Evolutionary conservation across 2,329 filamentous ascomycete species (phyloP).

Genomic region (Catunica adiposa): DNA sequence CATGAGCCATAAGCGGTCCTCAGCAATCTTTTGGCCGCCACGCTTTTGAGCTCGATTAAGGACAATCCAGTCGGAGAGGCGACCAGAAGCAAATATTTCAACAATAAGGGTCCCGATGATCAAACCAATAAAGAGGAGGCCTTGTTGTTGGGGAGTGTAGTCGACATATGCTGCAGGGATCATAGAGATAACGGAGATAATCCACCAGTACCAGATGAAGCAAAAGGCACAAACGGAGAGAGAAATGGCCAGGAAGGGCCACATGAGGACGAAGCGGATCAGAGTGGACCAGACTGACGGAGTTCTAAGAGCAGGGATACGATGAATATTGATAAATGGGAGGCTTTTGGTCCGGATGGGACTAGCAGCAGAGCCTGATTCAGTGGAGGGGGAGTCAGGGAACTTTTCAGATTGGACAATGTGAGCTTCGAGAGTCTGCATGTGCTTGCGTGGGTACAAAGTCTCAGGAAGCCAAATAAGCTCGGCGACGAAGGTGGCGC

Average conservation of each 20-base stretch:
- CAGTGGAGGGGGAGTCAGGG: not conserved
- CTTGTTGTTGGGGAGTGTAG: constrained; percentile 33
- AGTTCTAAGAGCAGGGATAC: constrained; percentile 34
- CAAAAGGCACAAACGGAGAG: constrained; percentile 32
- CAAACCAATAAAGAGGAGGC: constrained; percentile 36
- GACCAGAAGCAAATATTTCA: constrained; percentile 34
- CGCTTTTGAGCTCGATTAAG: constrained; percentile 25
- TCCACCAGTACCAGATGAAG: constrained; percentile 42
- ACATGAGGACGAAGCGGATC: constrained; percentile 30
- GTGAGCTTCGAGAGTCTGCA: constrained; percentile 22
- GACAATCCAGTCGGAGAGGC: constrained; percentile 36
- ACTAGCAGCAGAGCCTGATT: constrained; percentile 13
- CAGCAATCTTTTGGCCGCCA: constrained; percentile 27
- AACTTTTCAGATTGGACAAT: not conserved
- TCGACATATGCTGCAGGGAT: constrained; percentile 33
- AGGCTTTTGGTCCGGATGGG: constrained; percentile 26
- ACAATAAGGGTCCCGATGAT: constrained; percentile 35
- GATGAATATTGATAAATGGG: constrained; percentile 28
- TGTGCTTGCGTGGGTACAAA: constrained; percentile 35
- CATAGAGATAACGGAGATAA: constrained; percentile 35
- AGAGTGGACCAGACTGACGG: constrained; percentile 31
- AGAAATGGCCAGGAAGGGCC: constrained; percentile 28
- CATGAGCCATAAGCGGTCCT: constrained; percentile 39
- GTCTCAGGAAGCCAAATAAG: constrained; percentile 38
- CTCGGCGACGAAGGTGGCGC: constrained; percentile 29